Percentiles rank a stretch among this genome's conserved stretches.
phyloP scores from a whole-genome alignment of 1,284 basidiomycete species.

The Ceratobasidium sp. region DNA sequence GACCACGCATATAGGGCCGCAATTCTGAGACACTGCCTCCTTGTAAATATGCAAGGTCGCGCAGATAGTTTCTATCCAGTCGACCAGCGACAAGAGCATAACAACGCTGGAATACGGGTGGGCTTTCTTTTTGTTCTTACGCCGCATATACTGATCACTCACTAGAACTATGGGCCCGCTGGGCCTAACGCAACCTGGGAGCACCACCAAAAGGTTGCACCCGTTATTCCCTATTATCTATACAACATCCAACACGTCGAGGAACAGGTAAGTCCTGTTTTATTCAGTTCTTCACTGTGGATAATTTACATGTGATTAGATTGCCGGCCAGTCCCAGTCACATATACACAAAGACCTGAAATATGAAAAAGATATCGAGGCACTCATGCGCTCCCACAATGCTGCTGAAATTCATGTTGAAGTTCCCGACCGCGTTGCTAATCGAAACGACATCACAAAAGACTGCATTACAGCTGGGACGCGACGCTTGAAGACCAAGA shows the following conservation, averaged over 20 bases:
- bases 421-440: background rate
- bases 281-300: background rate
- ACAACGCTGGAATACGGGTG: constrained; percentile 7
- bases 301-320: background rate
- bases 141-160: background rate
- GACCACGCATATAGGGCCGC: no score
- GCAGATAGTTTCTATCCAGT: constrained; percentile 13
- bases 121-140: background rate
- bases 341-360: constrained; percentile 21
- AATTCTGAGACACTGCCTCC: background rate
- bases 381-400: background rate
- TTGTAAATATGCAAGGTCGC: constrained; percentile 1
- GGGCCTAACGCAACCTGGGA: background rate
- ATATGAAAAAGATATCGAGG: background rate
- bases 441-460: background rate
- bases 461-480: background rate
- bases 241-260: constrained; percentile 3
- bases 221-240: background rate
- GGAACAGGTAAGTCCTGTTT: background rate
- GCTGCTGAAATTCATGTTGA: background rate
- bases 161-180: constrained; percentile 2
- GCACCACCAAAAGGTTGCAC: background rate
- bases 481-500: background rate
- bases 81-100: constrained; percentile 8
- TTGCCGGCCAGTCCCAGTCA: background rate